Base-by-base conservation (phyloP, 169 alveolate species). In the Babesia bigemina region DNA sequence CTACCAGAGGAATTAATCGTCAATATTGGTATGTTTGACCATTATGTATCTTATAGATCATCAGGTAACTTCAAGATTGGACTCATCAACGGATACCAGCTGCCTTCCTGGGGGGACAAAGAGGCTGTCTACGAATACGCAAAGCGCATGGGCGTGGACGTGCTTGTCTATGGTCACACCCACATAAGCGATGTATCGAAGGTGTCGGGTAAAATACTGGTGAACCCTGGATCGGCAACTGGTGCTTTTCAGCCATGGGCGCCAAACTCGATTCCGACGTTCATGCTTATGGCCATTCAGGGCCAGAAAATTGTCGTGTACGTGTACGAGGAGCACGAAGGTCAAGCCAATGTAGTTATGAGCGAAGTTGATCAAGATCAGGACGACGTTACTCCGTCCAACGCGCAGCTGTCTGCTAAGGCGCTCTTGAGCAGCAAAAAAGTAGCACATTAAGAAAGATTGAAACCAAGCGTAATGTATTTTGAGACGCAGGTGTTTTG, bases 201-300 rank as follows among this genome's bases (percentile, higher is more conserved):
- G 61, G 76, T 85, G 42, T 94, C 92, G 65, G 97, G 96, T 39
- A 96, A 95, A 88, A 93, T 93, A 75, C 94, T 94, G 70, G 90
- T 96, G 57, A 96, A 95, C 86, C 99, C 99, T 17, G 98, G 98
- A 6, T 86, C 97, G 26, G 96, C 95, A 22, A 94, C 98, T 26
- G 99, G 99, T 8, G 96, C 97, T 33, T 95, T 93, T 79, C 94
- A 95, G 58, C 95, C 97, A 29, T 84, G 95, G 95, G 59, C 86
- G 39, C 84, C 92, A 29, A 74, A 90, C 17, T 76, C 92, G 21
- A 84, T 74, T 13, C 94, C 94, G 16, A 86, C 92, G 55, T 90
- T 90, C 75, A 86, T 90, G 88, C 63, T 90, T 57, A 86, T 90
- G 92, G 94, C 94, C 21, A 73, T 90, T 36, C 90, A 86, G 29